Conservation (phyloP, 1,284 basidiomycete species). For the Lignosus rhinocerotis region DNA sequence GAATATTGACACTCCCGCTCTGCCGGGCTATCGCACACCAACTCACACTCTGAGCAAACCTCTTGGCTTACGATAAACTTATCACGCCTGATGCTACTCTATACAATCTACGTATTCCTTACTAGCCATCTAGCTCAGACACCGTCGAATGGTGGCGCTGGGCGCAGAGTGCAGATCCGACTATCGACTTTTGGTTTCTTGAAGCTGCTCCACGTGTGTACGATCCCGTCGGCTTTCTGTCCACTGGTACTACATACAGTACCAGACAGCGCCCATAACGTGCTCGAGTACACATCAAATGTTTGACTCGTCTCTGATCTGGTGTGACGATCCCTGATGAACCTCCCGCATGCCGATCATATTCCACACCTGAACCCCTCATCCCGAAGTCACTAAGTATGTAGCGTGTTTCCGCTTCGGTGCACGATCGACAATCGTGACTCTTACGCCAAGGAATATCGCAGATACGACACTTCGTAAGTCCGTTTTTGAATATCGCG, state of each 20-base stretch:
- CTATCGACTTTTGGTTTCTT: not conserved
- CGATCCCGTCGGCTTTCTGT: not conserved
- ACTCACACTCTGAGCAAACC: too few relatives aligned
- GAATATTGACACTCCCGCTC: too few relatives aligned
- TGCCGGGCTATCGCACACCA: too few relatives aligned
- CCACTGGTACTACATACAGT: not conserved
- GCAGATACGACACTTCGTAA: not conserved
- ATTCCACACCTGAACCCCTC: not conserved
- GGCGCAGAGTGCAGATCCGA: too few relatives aligned
- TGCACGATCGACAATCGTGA: not conserved
- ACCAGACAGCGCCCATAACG: not conserved
- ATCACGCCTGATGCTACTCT: not conserved
- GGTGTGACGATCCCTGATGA: not conserved
- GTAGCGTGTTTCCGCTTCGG: not conserved
- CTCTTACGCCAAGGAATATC: not conserved
- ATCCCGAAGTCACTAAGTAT: not conserved
- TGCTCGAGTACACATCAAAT: conserved; percentile 1
- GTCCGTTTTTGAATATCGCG: not conserved
- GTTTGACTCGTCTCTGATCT: not conserved
- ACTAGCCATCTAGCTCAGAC: not conserved
- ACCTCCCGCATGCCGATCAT: not conserved
- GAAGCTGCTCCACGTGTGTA: not conserved
- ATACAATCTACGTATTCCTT: not conserved
- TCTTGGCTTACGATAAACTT: too few relatives aligned
- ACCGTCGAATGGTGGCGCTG: not conserved